Percentiles rank a stretch among this genome's conserved stretches.
Evolutionary conservation across 306 rosid species (phyloP).

Genomic region (Trifolium dubium): DNA sequence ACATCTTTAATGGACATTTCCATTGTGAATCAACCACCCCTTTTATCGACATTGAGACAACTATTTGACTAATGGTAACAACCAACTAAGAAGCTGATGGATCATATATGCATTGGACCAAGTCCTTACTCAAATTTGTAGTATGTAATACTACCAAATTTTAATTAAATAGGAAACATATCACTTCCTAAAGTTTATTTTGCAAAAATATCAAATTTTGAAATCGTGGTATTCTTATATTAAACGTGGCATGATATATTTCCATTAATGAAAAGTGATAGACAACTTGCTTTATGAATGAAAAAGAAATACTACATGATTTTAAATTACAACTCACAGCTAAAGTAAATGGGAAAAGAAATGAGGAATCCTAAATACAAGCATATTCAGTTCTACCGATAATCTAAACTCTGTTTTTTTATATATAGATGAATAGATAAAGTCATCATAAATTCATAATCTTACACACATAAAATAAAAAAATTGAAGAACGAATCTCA

Average conservation of each 20-base stretch:
- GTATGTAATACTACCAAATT: neutral
- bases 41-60: constrained; percentile 8
- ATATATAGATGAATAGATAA: no score
- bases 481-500: no score
- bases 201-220: neutral
- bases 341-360: neutral
- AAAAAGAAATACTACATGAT: neutral
- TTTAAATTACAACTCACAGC: constrained; percentile 30
- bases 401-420: neutral
- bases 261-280: neutral
- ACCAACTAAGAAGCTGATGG: constrained; percentile 3
- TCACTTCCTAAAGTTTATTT: constrained; percentile 14
- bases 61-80: constrained; percentile 23
- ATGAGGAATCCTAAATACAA: constrained; percentile 8
- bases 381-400: neutral
- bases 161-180: neutral
- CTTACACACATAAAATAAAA: no score
- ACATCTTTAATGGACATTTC: neutral
- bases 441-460: no score
- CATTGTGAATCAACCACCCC: neutral
- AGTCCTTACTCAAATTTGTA: neutral
- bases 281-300: neutral
- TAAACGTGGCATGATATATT: constrained; percentile 17
- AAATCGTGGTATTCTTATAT: neutral
- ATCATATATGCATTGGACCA: constrained; percentile 2